These are phyloP conservation scores for Aspergillus thermomutatus DNA, from an alignment of 2,329 filamentous ascomycete genomes.

Conservation along the genomic window DNA sequence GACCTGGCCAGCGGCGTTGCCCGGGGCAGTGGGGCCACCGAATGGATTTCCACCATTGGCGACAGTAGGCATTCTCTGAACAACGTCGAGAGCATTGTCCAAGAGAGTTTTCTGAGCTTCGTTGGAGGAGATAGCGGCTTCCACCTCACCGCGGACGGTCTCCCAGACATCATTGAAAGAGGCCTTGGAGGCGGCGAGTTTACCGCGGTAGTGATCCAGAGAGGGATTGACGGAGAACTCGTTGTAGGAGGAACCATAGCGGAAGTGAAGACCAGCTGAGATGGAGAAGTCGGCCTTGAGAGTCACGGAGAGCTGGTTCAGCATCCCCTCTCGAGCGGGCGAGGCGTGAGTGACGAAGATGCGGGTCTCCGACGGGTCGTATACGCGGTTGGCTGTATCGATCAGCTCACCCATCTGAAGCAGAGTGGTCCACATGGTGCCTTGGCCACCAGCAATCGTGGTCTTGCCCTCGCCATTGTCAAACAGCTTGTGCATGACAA, in stretches of 20 bases:
- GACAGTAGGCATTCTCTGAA: conserved; percentile 96
- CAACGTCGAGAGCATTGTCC: conserved; percentile 84
- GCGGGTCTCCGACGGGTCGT: conserved; percentile 95
- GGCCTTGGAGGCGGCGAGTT: conserved; percentile 94
- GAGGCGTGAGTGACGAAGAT: conserved; percentile 97
- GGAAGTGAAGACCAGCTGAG: conserved; percentile 95
- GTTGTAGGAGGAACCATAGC: conserved; percentile 98
- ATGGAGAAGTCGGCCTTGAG: conserved; percentile 98
- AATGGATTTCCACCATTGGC: conserved; percentile 97
- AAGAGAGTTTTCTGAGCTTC: conserved; percentile 90
- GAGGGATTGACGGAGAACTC: conserved; percentile 99
- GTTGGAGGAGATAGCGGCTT: conserved; percentile 89
- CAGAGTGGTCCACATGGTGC: conserved; percentile 99
- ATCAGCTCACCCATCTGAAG: conserved; percentile 98
- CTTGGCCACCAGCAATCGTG: conserved; percentile 95
- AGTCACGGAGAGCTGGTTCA: conserved; percentile 96
- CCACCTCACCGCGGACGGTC: conserved; percentile 92
- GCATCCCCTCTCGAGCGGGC: conserved; percentile 88
- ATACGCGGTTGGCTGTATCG: conserved; percentile 95
- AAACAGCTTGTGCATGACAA: conserved; percentile 99
- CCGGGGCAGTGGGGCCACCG: conserved; percentile 75
- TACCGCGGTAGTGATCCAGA: conserved; percentile 95
- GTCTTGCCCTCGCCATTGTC: conserved; percentile 97
- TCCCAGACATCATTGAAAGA: conserved; percentile 99
- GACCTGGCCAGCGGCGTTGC: conserved; percentile 73